Percentiles rank a stretch among this genome's conserved stretches.
Evolutionary conservation across 2,329 filamentous ascomycete genomes (phyloP).

Genomic region (Podosphaera fusca): DNA sequence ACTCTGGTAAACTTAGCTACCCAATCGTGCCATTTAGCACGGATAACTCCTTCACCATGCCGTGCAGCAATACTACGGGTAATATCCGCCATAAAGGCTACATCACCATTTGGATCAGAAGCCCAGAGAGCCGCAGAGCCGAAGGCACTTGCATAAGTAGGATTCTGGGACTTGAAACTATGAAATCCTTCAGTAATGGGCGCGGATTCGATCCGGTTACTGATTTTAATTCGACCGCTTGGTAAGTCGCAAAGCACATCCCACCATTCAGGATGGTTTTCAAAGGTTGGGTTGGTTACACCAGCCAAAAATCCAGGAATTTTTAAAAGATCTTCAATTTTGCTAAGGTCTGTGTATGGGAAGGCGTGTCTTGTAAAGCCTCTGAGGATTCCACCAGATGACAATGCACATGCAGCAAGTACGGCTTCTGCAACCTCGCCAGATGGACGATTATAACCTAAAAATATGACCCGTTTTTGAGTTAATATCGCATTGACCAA

Average conservation of each 20-base stretch:
- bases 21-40: constrained; percentile 85
- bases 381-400: constrained; percentile 72
- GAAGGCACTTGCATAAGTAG: constrained; percentile 27
- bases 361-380: constrained; percentile 94
- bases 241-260: constrained; percentile 85
- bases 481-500: constrained; percentile 86
- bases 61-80: constrained; percentile 62
- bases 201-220: constrained; percentile 60
- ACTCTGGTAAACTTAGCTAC: constrained; percentile 85
- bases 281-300: constrained; percentile 91
- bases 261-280: constrained; percentile 94
- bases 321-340: constrained; percentile 87
- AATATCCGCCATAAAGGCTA: constrained; percentile 71
- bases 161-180: constrained; percentile 69
- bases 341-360: constrained; percentile 91
- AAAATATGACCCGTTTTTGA: constrained; percentile 87
- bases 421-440: constrained; percentile 96
- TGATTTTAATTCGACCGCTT: constrained; percentile 84
- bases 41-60: constrained; percentile 72
- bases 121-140: constrained; percentile 16
- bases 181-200: constrained; percentile 62
- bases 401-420: constrained; percentile 81
- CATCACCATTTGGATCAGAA: constrained; percentile 49
- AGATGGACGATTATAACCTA: constrained; percentile 85
- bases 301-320: constrained; percentile 95